A percentile compares a stretch with the other conserved stretches of the same genome.
These are phyloP conservation scores for Castanea crenata DNA, from an alignment of 306 rosid species.

Conservation along the genomic window DNA sequence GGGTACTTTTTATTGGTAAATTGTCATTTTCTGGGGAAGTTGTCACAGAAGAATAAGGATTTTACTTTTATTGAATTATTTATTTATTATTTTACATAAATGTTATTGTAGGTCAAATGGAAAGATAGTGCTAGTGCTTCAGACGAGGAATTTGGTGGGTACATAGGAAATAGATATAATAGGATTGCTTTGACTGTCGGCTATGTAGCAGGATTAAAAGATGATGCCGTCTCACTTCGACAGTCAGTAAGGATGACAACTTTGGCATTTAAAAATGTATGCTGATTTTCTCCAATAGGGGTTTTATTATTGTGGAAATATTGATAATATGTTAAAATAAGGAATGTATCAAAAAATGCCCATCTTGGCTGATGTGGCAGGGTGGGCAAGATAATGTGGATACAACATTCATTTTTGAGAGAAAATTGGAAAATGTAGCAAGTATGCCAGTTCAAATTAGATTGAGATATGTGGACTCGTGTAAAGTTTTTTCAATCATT, in stretches of 20 bases:
- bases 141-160: constrained; percentile 15
- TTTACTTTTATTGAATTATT: not conserved
- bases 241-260: constrained; percentile 32
- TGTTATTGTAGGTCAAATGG: constrained; percentile 42
- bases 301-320: not conserved
- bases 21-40: constrained; percentile 4
- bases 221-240: constrained; percentile 53
- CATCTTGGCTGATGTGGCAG: too few relatives aligned
- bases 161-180: constrained; percentile 17
- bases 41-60: constrained; percentile 24
- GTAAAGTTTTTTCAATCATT: too few relatives aligned
- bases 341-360: too few relatives aligned
- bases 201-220: constrained; percentile 37
- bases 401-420: constrained; percentile 14
- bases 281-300: not conserved
- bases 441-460: constrained; percentile 3
- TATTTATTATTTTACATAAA: not conserved
- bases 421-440: constrained; percentile 54
- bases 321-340: not conserved
- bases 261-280: not conserved
- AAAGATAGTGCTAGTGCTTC: constrained; percentile 12
- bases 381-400: too few relatives aligned
- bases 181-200: constrained; percentile 51
- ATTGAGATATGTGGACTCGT: too few relatives aligned
- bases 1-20: too few relatives aligned